Evolutionary conservation across 2,329 filamentous ascomycete genomes (phyloP).

Genomic region (Cladosporium sp.): DNA sequence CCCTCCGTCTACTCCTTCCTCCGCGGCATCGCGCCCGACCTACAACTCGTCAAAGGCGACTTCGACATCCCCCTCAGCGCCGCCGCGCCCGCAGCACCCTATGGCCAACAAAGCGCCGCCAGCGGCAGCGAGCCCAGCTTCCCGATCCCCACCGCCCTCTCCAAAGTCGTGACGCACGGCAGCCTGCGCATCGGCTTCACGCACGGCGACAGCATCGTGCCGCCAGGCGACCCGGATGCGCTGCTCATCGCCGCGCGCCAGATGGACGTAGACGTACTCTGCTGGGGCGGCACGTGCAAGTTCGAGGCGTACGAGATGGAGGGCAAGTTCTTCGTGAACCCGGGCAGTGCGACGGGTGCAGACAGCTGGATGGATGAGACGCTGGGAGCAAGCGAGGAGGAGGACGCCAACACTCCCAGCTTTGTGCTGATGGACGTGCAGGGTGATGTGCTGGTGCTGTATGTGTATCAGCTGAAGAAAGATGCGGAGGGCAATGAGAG

Average conservation of each 20-base stretch:
- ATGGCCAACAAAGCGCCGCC: background rate
- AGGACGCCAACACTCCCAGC: slow-evolving; percentile 71
- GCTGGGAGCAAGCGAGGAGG: slow-evolving; percentile 38
- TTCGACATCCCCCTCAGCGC: slow-evolving; percentile 63
- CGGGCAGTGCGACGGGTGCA: slow-evolving; percentile 64
- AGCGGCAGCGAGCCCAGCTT: slow-evolving; percentile 20
- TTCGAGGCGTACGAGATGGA: slow-evolving; percentile 71
- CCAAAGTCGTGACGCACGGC: slow-evolving; percentile 67
- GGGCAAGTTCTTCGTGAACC: slow-evolving; percentile 68
- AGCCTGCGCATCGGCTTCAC: slow-evolving; percentile 66
- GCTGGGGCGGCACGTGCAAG: slow-evolving; percentile 66
- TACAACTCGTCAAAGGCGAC: slow-evolving; percentile 67
- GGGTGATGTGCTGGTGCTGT: slow-evolving; percentile 90
- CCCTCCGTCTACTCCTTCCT: slow-evolving; percentile 56
- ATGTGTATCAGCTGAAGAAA: slow-evolving; percentile 69
- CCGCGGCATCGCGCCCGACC: slow-evolving; percentile 53
- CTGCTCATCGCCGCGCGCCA: slow-evolving; percentile 64
- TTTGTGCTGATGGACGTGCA: slow-evolving; percentile 99
- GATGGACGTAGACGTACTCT: slow-evolving; percentile 66
- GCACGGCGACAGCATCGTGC: slow-evolving; percentile 67
- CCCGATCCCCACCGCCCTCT: slow-evolving; percentile 48
- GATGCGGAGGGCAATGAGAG: slow-evolving; percentile 50
- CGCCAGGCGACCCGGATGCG: slow-evolving; percentile 63
- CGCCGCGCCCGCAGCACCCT: slow-evolving; percentile 49
- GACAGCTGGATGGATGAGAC: slow-evolving; percentile 52